phyloP scores from a whole-genome alignment of 78 protist genomes.

The Bodo saltans region DNA sequence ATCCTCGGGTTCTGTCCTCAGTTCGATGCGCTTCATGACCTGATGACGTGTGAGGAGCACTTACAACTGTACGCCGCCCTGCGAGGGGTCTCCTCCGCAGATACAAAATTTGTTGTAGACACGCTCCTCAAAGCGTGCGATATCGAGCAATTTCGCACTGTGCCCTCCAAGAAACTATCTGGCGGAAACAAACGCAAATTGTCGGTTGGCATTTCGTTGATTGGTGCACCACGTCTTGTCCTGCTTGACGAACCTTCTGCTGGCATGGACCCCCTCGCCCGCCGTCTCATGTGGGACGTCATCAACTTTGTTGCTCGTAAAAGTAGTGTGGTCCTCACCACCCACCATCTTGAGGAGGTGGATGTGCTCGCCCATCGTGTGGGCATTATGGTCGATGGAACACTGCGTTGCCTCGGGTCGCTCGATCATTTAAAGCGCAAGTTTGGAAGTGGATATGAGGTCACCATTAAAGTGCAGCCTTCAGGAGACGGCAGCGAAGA shows the following conservation, averaged over 20 bases:
- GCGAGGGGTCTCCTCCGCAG: slow-evolving; percentile 37
- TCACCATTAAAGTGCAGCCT: slow-evolving; percentile 6
- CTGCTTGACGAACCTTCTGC: slow-evolving; percentile 50
- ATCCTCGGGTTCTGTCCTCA: slow-evolving; percentile 84
- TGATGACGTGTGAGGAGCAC: slow-evolving; percentile 61
- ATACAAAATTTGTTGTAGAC: not conserved
- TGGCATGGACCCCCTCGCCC: slow-evolving; percentile 26
- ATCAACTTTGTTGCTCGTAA: not conserved
- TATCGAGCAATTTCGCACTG: not conserved
- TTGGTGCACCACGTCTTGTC: slow-evolving; percentile 23
- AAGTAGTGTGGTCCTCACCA: slow-evolving; percentile 36
- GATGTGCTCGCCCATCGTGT: slow-evolving; percentile 58
- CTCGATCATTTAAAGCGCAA: slow-evolving; percentile 61
- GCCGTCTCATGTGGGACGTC: slow-evolving; percentile 40
- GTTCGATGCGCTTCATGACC: slow-evolving; percentile 68
- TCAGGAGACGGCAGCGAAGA: too few species aligned
- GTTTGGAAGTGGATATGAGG: slow-evolving; percentile 64
- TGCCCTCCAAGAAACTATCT: slow-evolving; percentile 4
- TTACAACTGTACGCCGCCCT: slow-evolving; percentile 64
- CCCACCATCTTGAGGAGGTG: slow-evolving; percentile 53
- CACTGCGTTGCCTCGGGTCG: slow-evolving; percentile 61
- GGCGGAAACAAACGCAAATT: slow-evolving; percentile 76
- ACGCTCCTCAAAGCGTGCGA: not conserved
- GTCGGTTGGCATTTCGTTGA: slow-evolving; percentile 65
- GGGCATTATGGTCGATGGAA: slow-evolving; percentile 67